Evolutionary conservation across 2,329 filamentous ascomycete species (phyloP), one percentile per base, ranked within the genome.

Genomic region (Phaeoacremonium minimum): DNA sequence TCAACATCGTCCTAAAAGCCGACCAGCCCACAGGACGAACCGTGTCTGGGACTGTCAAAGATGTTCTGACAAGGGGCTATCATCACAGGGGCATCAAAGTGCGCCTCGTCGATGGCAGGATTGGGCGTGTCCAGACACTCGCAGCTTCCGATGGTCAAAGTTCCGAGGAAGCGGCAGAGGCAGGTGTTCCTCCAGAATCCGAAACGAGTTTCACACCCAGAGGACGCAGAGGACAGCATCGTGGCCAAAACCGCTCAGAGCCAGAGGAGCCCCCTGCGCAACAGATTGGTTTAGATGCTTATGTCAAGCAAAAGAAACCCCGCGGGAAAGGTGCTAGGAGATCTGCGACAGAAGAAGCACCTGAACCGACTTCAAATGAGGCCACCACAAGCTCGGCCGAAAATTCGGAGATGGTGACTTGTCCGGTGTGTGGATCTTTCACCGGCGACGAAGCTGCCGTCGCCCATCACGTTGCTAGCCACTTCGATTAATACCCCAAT

Each of bases 41-140:
- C 48, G 85, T 87, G 2, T 65, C 69, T 30, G 86, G 86, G 16
- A 58, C 69, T 5, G 77, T 91, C 2, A 69, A 72, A 35, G 76
- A 87, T 31, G 57, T 90, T 0, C 67, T 91, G 32, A 90, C 85
- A 3, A 67, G 75, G 2, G 83, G 84, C 17, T 77, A 90, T 47
- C 86, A 91, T 50, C 83, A 84, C 4, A 73, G 83, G 8, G 86
- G 86, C 22, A 86, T 90, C 63, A 91, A 90, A 58, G 85, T 90
- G 16, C 76, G 85, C 3, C 66, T 91, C 6, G 62, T 66, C 2
- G 83, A 86, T 55, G 85, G 85, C 2, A 71, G 83, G 17, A 76
- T 91, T 4, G 86, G 86, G 3, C 66, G 86, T 13, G 86, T 91
- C 18, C 86, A 90, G 58, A 66, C 70, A 30, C 70, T 87, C 57